A percentile compares a stretch with the other conserved stretches of the same genome.
phyloP scores from a whole-genome alignment of 2,329 filamentous ascomycete genomes.

The Pseudocercospora fijiensis region DNA sequence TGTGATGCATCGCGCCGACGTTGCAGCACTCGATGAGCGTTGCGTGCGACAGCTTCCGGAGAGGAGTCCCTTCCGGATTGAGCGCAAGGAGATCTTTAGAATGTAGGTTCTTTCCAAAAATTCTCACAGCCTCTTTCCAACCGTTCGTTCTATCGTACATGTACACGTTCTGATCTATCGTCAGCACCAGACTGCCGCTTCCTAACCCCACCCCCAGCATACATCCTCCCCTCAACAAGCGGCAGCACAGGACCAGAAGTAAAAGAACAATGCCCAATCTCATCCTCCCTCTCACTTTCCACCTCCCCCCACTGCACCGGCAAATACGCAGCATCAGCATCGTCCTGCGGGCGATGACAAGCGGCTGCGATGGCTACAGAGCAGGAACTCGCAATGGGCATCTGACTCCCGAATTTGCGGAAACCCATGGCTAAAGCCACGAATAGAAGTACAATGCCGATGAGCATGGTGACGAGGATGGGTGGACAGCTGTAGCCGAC shows the following conservation, averaged over 20 bases:
- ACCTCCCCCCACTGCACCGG: constrained; percentile 27
- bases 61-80: neutral
- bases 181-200: neutral
- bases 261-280: constrained; percentile 26
- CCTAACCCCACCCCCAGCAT: neutral
- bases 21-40: too few relatives aligned
- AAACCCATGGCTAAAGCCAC: constrained; percentile 12
- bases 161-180: neutral
- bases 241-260: constrained; percentile 7
- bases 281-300: constrained; percentile 1
- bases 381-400: constrained; percentile 22
- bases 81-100: too few relatives aligned
- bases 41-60: too few relatives aligned
- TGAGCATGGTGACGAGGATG: constrained; percentile 14
- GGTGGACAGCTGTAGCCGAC: constrained; percentile 20
- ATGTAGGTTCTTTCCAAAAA: too few relatives aligned
- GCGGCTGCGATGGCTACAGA: constrained; percentile 27
- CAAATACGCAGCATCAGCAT: constrained; percentile 23
- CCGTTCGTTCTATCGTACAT: neutral
- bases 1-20: too few relatives aligned
- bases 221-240: constrained; percentile 5
- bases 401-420: constrained; percentile 6
- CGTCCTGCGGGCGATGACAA: constrained; percentile 21
- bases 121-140: neutral
- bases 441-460: constrained; percentile 8